These are phyloP conservation scores for Gastrolobium villosum DNA, from an alignment of 306 rosid species.

Conservation along the genomic window DNA sequence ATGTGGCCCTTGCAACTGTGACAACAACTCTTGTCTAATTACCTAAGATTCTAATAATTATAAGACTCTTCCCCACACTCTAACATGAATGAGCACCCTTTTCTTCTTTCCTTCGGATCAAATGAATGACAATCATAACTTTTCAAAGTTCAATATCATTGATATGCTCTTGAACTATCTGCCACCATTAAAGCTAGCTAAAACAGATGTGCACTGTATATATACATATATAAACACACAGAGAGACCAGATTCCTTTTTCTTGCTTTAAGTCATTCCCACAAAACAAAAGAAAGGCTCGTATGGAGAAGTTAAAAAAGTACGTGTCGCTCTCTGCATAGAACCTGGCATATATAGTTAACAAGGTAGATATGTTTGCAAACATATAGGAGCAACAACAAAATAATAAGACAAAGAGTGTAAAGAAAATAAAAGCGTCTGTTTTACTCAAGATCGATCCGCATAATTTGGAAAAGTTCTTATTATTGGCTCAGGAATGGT, in stretches of 20 bases:
- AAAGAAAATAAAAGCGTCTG: constrained; percentile 26
- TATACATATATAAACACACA: too few species aligned
- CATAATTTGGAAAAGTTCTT: constrained; percentile 17
- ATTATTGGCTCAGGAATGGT: constrained; percentile 26
- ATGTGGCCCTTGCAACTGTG: constrained; percentile 58
- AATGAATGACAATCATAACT: constrained; percentile 56
- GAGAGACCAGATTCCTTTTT: not conserved
- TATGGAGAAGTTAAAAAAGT: constrained; percentile 38
- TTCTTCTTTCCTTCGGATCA: constrained; percentile 46
- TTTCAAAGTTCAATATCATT: constrained; percentile 58
- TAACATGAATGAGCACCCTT: constrained; percentile 38
- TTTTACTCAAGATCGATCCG: constrained; percentile 19
- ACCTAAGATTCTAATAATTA: constrained; percentile 60
- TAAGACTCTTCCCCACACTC: constrained; percentile 48
- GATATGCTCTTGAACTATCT: constrained; percentile 52
- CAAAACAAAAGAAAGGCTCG: not conserved
- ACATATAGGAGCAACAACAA: constrained; percentile 7
- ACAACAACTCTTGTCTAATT: constrained; percentile 63
- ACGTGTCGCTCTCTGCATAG: constrained; percentile 22
- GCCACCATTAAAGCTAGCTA: constrained; percentile 39
- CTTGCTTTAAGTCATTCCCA: constrained; percentile 15
- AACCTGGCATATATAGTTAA: constrained; percentile 28
- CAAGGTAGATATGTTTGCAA: not conserved
- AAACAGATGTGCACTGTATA: constrained; percentile 12
- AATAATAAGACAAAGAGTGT: constrained; percentile 16